Percentiles rank a stretch among this genome's conserved stretches.
phyloP scores from a whole-genome alignment of 129 eudicot species.

The Solidago caesia region DNA sequence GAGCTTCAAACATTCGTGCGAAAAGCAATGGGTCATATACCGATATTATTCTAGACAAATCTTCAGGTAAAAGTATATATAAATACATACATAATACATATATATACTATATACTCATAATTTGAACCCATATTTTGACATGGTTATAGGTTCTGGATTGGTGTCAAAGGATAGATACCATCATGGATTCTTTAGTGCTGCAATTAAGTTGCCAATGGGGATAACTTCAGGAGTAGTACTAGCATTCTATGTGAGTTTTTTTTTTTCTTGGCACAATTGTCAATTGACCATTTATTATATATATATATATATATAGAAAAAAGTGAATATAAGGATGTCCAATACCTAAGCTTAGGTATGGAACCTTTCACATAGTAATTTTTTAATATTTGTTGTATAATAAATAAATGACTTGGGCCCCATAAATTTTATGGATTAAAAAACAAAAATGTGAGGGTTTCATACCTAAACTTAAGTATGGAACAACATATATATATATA shows the following conservation, averaged over 20 bases:
- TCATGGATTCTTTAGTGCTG: constrained; percentile 90
- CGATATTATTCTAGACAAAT: constrained; percentile 58
- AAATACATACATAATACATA: no score
- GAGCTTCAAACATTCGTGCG: constrained; percentile 48
- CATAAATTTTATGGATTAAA: no score
- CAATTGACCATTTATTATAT: not conserved
- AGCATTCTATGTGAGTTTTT: constrained; percentile 82
- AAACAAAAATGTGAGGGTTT: no score
- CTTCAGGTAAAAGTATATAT: constrained; percentile 43
- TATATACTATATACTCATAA: not conserved
- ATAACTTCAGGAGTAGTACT: constrained; percentile 85
- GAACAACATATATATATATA: not conserved
- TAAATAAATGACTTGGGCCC: no score
- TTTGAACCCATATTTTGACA: not conserved
- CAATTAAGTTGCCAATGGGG: constrained; percentile 76
- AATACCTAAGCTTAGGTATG: no score
- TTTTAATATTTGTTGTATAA: no score
- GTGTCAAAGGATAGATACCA: constrained; percentile 68
- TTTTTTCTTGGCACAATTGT: not conserved
- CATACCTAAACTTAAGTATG: no score
- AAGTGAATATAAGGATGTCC: no score
- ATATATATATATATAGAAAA: no score
- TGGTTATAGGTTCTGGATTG: constrained; percentile 70
- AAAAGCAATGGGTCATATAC: constrained; percentile 61
- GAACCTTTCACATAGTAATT: no score